Evolutionary conservation across 805 yeast species (phyloP).

Genomic region (Blastobotrys muscicola): DNA sequence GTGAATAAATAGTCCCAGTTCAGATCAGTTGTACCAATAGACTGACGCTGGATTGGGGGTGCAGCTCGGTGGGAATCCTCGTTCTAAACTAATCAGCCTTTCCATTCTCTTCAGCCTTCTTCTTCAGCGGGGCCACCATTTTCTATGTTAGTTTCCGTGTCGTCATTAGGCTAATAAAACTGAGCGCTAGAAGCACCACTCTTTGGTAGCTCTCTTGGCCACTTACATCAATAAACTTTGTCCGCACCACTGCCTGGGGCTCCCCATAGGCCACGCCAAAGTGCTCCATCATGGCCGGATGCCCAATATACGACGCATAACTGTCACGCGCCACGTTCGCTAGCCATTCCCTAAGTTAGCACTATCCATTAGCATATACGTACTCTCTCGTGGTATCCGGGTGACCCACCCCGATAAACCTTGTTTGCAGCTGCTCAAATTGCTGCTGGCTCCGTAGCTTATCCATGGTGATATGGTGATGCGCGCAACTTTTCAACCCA

Average conservation of each 20-base stretch:
- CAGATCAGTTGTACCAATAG: not conserved
- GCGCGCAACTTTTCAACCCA: too few relatives aligned
- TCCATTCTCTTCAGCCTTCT: conserved; percentile 12
- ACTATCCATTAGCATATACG: conserved; percentile 5
- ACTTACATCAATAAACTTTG: conserved; percentile 23
- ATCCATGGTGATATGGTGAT: conserved; percentile 34
- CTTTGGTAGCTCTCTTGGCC: not conserved
- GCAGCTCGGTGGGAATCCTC: too few relatives aligned
- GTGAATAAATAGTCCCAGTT: too few relatives aligned
- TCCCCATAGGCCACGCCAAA: conserved; percentile 44
- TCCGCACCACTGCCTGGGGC: conserved; percentile 25
- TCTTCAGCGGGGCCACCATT: conserved; percentile 23
- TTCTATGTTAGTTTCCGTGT: conserved; percentile 16
- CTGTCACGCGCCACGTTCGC: conserved; percentile 60
- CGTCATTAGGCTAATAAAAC: too few relatives aligned
- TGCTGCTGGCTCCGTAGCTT: conserved; percentile 50
- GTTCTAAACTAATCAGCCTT: not conserved
- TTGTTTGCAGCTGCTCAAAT: conserved; percentile 46
- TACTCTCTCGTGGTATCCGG: conserved; percentile 53
- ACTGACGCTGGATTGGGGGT: too few relatives aligned
- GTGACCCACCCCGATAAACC: conserved; percentile 69
- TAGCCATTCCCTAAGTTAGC: conserved; percentile 47
- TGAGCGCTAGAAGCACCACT: not conserved
- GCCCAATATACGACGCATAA: conserved; percentile 51
- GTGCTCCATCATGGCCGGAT: conserved; percentile 44